Percentiles rank a stretch among this genome's conserved stretches.
phyloP scores from a whole-genome alignment of 352 stramenopile species.

The Globisporangium carolinianum region DNA sequence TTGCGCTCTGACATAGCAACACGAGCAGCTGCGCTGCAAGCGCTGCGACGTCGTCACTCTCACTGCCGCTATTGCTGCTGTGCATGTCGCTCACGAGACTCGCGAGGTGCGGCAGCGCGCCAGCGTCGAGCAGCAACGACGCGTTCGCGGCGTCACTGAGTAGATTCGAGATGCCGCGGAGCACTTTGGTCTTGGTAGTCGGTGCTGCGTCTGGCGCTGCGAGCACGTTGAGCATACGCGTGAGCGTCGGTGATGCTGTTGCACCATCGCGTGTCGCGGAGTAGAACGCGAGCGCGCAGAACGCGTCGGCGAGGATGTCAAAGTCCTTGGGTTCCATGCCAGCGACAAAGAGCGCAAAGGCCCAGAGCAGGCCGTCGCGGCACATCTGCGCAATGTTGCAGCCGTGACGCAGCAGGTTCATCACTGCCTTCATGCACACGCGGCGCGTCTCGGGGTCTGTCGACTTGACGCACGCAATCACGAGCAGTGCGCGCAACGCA shows the following conservation, averaged over 20 bases:
- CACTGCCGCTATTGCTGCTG: not conserved
- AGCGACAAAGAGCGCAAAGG: constrained; percentile 51
- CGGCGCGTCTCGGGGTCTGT: constrained; percentile 69
- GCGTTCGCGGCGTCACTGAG: constrained; percentile 31
- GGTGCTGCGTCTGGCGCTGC: constrained; percentile 5
- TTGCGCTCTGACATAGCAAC: constrained; percentile 24
- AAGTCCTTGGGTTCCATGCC: constrained; percentile 50
- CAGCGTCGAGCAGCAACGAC: constrained; percentile 16
- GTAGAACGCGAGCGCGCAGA: constrained; percentile 56
- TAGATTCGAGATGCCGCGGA: constrained; percentile 45
- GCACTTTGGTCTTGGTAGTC: constrained; percentile 29
- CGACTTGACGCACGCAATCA: constrained; percentile 76
- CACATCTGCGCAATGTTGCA: constrained; percentile 50
- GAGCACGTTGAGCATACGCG: constrained; percentile 34
- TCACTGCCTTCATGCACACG: constrained; percentile 62
- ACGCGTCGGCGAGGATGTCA: constrained; percentile 57
- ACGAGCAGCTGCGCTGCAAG: constrained; percentile 24
- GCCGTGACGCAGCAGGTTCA: constrained; percentile 51
- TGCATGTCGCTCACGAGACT: constrained; percentile 20
- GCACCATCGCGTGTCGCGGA: constrained; percentile 33
- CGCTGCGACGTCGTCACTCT: constrained; percentile 3
- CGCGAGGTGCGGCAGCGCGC: constrained; percentile 23
- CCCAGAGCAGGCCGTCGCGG: constrained; percentile 66
- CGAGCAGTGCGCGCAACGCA: constrained; percentile 84
- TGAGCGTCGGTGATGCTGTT: constrained; percentile 32